phyloP scores from a whole-genome alignment of 768 basidiomycete genomes.

The Collybiopsis luxurians region DNA sequence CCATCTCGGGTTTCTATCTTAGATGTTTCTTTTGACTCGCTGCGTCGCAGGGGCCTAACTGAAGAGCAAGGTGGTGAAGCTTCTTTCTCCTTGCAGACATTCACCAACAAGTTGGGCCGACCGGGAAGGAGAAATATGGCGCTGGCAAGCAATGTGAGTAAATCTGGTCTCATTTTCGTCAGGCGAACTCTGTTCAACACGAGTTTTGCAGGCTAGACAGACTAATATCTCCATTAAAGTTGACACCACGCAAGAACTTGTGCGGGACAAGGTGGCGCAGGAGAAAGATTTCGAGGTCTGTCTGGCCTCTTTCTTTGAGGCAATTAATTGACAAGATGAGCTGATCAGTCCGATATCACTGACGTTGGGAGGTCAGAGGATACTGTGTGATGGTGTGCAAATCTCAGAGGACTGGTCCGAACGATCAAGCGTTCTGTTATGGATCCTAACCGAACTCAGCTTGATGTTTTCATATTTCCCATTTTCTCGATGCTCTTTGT shows the following conservation, averaged over 20 bases:
- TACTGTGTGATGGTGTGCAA: background rate
- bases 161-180: background rate
- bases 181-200: too few species aligned
- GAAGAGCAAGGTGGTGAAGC: conserved; percentile 42
- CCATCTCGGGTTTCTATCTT: background rate
- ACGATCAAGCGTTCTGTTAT: too few species aligned
- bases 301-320: background rate
- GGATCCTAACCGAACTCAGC: too few species aligned
- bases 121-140: conserved; percentile 24
- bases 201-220: conserved; percentile 21
- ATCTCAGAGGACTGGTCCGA: too few species aligned
- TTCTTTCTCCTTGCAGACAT: conserved; percentile 44
- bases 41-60: conserved; percentile 38
- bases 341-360: conserved; percentile 2
- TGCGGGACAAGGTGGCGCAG: conserved; percentile 27
- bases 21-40: conserved; percentile 32
- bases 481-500: too few species aligned
- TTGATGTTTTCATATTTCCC: too few species aligned
- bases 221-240: conserved; percentile 64
- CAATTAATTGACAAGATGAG: too few species aligned
- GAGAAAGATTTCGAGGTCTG: conserved; percentile 3
- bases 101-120: conserved; percentile 32
- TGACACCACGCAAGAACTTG: conserved; percentile 55
- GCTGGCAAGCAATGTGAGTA: conserved; percentile 25
- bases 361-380: conserved; percentile 2